Base-by-base conservation (phyloP, 257 asterid genomes). In the Solanum chiquidenum region DNA sequence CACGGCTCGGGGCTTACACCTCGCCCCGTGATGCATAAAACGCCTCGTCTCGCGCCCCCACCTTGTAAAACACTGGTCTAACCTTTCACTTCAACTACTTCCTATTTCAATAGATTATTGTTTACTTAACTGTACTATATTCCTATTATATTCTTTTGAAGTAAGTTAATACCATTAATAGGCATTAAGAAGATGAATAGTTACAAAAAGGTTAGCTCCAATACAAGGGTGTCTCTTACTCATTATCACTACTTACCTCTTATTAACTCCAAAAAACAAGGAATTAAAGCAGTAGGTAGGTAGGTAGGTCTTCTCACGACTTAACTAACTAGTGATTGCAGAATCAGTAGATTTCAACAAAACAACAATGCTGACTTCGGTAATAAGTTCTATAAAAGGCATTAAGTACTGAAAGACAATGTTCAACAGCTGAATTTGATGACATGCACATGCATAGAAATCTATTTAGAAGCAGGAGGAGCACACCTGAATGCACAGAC, bases 401-500 rank as follows among this genome's bases (percentile, higher is more conserved):
- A 79, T 44, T 27, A 82, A 49, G 20, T 31, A 82, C 86, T 49
- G 44, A 82, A 46, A 82, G 86, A 82, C 86, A 5, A 18, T 29
- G 86, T 49, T 49, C 44, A 31, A 49, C 86, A 29, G 69, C 69
- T 82, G 68, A 82, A 82, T 49, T 20, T 49, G 69, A 82, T 49
- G 86, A 9, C 86, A 49, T 82, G 69, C 86, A 46, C 44, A 46
- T 46, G 85, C 85, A 46, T 49, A 49, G 69, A 82, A 31, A 29
- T 29, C 35, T 58, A 77, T 13, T 64, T 77, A 49, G 77, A 58
- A 49, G 87, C 35, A 86, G 13, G 87, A 87, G 68, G 25, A 60
- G n/a, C 42, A 82, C 77, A 97, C 99, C 98, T 96, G 99, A 91
- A 97, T 96, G 93, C 99, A 96, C 87, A 88, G 95, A 80, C 95